These are phyloP conservation scores for Protomyces gravidus DNA, from an alignment of 1,139 yeast species.

Conservation along the genomic window DNA sequence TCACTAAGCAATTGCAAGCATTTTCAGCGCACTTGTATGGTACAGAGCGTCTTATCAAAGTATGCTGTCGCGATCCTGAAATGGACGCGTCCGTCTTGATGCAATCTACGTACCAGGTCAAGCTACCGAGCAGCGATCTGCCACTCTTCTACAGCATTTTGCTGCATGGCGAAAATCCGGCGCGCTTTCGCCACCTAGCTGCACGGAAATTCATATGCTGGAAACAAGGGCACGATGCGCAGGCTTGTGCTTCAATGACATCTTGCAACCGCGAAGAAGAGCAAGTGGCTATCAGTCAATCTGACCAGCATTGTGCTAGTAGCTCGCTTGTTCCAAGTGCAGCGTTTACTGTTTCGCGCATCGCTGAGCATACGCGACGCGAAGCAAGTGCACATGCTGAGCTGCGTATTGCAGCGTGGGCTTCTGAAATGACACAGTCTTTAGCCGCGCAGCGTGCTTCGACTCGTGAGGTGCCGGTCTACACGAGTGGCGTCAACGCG, in stretches of 20 bases:
- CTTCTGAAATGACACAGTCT: conserved; percentile 18
- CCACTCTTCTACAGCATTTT: neutral
- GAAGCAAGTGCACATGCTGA: conserved; percentile 3
- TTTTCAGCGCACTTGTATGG: neutral
- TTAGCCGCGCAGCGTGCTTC: conserved; percentile 7
- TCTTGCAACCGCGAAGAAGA: neutral
- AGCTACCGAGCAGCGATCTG: conserved; percentile 2
- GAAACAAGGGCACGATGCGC: conserved; percentile 1
- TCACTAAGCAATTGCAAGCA: neutral
- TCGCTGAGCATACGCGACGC: conserved; percentile 20
- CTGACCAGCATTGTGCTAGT: too few relatives aligned
- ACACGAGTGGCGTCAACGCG: neutral
- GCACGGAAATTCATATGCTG: conserved; percentile 21
- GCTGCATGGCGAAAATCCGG: conserved; percentile 15
- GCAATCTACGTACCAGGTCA: conserved; percentile 9
- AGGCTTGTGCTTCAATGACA: neutral
- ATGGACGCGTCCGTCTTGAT: conserved; percentile 26
- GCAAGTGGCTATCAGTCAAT: neutral
- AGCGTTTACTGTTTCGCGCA: conserved; percentile 15
- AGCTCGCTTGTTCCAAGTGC: conserved; percentile 12
- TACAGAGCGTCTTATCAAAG: neutral
- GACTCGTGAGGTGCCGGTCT: neutral
- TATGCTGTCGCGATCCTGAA: conserved; percentile 22
- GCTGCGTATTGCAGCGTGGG: conserved; percentile 21
- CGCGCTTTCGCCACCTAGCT: conserved; percentile 11